Evolutionary conservation across 495 filamentous ascomycete genomes (phyloP).

Genomic region (Xylaria acuta): DNA sequence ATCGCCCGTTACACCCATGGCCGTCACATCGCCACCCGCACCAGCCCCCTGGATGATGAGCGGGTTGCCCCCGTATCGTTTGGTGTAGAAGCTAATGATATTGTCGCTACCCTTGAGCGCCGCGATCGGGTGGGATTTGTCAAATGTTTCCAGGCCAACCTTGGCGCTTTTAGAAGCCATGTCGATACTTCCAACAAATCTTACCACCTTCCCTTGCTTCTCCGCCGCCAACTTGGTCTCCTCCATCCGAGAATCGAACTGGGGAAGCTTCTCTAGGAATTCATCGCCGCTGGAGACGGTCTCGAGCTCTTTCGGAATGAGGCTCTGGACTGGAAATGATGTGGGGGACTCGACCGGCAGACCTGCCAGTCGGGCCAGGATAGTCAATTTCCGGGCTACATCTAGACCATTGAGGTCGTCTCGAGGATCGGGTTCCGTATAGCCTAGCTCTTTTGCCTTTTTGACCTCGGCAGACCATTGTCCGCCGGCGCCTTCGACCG

Average conservation of each 20-base stretch:
- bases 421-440: constrained; percentile 94
- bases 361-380: constrained; percentile 83
- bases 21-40: constrained; percentile 92
- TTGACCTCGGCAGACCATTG: constrained; percentile 88
- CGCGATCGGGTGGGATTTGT: constrained; percentile 83
- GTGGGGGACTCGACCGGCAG: constrained; percentile 77
- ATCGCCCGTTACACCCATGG: constrained; percentile 93
- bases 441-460: constrained; percentile 92
- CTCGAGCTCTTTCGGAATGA: constrained; percentile 86
- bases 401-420: constrained; percentile 97
- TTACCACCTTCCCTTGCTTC: constrained; percentile 85
- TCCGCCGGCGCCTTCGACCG: constrained; percentile 67
- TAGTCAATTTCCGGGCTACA: constrained; percentile 95
- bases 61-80: constrained; percentile 87
- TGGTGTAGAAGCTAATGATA: constrained; percentile 97
- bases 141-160: constrained; percentile 88
- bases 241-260: constrained; percentile 85
- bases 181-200: constrained; percentile 94
- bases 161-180: constrained; percentile 75
- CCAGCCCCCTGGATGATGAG: constrained; percentile 94
- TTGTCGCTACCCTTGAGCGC: constrained; percentile 96
- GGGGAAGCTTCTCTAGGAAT: constrained; percentile 77
- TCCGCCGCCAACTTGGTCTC: constrained; percentile 77
- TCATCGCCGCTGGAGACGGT: constrained; percentile 74
- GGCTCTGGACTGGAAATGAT: constrained; percentile 86